Evolutionary conservation across 2,329 filamentous ascomycete genomes (phyloP).

Genomic region (Colletotrichum tropicicola): DNA sequence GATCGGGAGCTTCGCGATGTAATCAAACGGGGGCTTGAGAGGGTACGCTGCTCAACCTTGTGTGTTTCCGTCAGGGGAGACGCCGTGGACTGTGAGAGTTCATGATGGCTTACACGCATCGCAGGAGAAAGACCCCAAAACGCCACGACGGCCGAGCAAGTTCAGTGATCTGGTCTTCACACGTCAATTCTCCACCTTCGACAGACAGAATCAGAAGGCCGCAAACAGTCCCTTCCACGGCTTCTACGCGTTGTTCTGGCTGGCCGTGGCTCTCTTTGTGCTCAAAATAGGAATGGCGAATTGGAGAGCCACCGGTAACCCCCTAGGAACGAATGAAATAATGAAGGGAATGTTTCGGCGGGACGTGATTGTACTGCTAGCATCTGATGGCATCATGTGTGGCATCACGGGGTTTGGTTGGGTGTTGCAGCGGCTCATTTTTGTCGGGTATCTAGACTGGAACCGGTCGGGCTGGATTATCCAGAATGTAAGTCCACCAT

Average conservation of each 20-base stretch:
- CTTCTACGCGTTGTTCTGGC: slow-evolving; percentile 84
- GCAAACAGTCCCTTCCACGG: slow-evolving; percentile 78
- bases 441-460: slow-evolving; percentile 72
- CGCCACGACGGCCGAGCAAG: slow-evolving; percentile 32
- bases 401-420: slow-evolving; percentile 71
- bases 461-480: slow-evolving; percentile 75
- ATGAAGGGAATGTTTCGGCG: slow-evolving; percentile 71
- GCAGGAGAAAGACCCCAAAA: slow-evolving; percentile 26
- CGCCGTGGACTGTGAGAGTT: background rate
- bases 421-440: slow-evolving; percentile 69
- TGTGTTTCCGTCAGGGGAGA: background rate
- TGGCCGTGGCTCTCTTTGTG: slow-evolving; percentile 72
- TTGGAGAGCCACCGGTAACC: slow-evolving; percentile 73
- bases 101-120: background rate
- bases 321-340: slow-evolving; percentile 77
- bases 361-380: slow-evolving; percentile 61
- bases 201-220: slow-evolving; percentile 72
- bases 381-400: slow-evolving; percentile 78
- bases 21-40: slow-evolving; percentile 24
- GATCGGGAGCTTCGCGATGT: slow-evolving; percentile 34
- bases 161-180: slow-evolving; percentile 72
- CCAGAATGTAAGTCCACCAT: slow-evolving; percentile 63
- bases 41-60: background rate
- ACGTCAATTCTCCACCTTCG: slow-evolving; percentile 77
- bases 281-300: slow-evolving; percentile 74